phyloP scores from a whole-genome alignment of 208 protist genomes.

The Tritrichomonas musculus region DNA sequence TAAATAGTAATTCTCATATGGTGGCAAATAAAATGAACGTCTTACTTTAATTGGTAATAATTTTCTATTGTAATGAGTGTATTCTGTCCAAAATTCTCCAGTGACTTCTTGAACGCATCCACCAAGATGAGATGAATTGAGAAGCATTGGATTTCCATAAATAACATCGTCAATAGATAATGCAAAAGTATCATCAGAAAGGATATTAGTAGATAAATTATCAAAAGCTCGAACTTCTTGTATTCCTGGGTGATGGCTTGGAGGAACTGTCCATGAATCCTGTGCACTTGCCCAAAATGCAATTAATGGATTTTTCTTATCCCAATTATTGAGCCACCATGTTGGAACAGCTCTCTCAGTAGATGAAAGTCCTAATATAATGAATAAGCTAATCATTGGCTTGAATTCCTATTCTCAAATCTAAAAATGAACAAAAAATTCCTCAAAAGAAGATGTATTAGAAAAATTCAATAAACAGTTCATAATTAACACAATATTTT shows the following conservation, averaged over 20 bases:
- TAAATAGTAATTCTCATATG: neutral
- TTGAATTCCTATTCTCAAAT: neutral
- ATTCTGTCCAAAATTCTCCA: constrained; percentile 23
- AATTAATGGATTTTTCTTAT: neutral
- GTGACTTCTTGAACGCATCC: neutral
- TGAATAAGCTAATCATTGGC: neutral
- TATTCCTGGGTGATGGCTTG: neutral
- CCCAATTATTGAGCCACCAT: neutral
- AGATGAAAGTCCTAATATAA: neutral
- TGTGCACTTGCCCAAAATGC: neutral
- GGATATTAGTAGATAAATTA: neutral
- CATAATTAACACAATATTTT: too few relatives aligned
- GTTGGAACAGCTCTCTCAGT: neutral
- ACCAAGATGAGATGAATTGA: neutral
- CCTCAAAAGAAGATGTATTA: neutral
- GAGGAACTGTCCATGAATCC: neutral
- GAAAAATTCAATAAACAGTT: neutral
- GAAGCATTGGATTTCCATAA: neutral
- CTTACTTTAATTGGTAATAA: neutral
- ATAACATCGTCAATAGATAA: neutral
- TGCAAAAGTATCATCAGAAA: neutral
- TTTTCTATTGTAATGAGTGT: neutral
- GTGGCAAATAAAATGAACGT: neutral
- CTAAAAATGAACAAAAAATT: neutral
- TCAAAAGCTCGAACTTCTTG: neutral